Evolutionary conservation across 2,329 filamentous ascomycete genomes (phyloP).

Genomic region (Arthrobotrys sinensis): DNA sequence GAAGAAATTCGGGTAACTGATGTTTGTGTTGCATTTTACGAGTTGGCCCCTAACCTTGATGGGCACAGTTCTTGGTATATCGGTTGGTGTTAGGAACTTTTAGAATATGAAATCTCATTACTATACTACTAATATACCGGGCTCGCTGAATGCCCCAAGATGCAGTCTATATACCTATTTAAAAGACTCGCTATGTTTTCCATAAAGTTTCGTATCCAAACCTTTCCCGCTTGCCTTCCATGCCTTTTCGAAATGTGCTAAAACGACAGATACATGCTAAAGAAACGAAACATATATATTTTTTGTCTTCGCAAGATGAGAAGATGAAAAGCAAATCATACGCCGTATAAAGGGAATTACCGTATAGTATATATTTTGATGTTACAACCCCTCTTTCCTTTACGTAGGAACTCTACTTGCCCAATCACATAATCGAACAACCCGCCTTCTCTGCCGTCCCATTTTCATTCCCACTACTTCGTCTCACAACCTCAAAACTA

Average conservation of each 20-base stretch:
- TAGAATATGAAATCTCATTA: slow-evolving; percentile 4
- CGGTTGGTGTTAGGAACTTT: no score
- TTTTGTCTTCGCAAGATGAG: neutral
- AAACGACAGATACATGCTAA: neutral
- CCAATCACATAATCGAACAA: slow-evolving; percentile 49
- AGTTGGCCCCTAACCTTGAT: no score
- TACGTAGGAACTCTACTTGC: neutral
- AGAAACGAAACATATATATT: neutral
- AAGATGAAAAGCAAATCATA: neutral
- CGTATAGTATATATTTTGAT: slow-evolving; percentile 6
- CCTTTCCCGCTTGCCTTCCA: neutral
- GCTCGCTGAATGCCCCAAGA: slow-evolving; percentile 2
- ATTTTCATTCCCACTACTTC: slow-evolving; percentile 35
- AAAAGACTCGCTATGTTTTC: slow-evolving; percentile 15
- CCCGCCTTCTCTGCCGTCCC: slow-evolving; percentile 31
- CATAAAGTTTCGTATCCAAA: slow-evolving; percentile 6
- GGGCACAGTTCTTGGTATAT: no score
- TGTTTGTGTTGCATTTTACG: no score
- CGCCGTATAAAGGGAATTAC: slow-evolving; percentile 3
- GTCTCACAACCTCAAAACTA: slow-evolving; percentile 56
- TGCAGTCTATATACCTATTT: slow-evolving; percentile 20
- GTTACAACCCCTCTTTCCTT: neutral
- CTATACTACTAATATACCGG: slow-evolving; percentile 20
- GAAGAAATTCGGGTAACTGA: no score
- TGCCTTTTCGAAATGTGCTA: neutral